A percentile compares a stretch with the other conserved stretches of the same genome.
These are phyloP conservation scores for Penicillium decumbens DNA, from an alignment of 2,329 filamentous ascomycete species.

Conservation along the genomic window DNA sequence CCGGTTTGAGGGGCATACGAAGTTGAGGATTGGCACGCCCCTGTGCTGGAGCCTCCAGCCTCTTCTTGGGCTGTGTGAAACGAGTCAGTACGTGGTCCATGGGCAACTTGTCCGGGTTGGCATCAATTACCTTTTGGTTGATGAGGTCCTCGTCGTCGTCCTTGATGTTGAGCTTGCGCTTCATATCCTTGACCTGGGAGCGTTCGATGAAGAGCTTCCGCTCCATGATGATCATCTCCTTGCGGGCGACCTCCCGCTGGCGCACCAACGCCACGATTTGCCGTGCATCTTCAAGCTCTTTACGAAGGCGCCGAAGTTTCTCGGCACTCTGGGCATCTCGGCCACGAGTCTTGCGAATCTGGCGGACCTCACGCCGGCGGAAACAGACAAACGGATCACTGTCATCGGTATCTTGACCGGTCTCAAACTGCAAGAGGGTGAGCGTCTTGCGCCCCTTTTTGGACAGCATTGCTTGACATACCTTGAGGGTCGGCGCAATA, in stretches of 20 bases:
- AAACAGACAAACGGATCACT: constrained; percentile 98
- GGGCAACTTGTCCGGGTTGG: constrained; percentile 17
- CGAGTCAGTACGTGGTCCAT: constrained; percentile 38
- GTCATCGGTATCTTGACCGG: constrained; percentile 88
- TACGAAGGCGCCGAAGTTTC: constrained; percentile 84
- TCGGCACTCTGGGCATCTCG: constrained; percentile 92
- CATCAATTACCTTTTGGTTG: constrained; percentile 73
- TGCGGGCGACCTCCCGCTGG: constrained; percentile 73
- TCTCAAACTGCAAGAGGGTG: constrained; percentile 62
- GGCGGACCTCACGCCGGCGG: constrained; percentile 85
- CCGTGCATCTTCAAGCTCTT: constrained; percentile 84
- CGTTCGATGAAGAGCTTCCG: constrained; percentile 78
- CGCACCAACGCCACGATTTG: constrained; percentile 72
- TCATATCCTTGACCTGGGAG: constrained; percentile 76
- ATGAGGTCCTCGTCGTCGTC: constrained; percentile 89
- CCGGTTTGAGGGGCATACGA: constrained; percentile 64
- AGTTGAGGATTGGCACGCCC: constrained; percentile 61
- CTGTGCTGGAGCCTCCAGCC: constrained; percentile 56
- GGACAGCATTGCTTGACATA: constrained; percentile 18
- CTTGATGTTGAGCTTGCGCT: constrained; percentile 83
- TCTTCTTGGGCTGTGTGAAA: constrained; percentile 63
- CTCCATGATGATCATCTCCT: constrained; percentile 70
- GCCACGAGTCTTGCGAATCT: constrained; percentile 89
- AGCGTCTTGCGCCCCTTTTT: constrained; percentile 7
- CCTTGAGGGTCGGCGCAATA: constrained; percentile 73